phyloP scores from a whole-genome alignment of 352 stramenopile species.

The Globisporangium irregulare region DNA sequence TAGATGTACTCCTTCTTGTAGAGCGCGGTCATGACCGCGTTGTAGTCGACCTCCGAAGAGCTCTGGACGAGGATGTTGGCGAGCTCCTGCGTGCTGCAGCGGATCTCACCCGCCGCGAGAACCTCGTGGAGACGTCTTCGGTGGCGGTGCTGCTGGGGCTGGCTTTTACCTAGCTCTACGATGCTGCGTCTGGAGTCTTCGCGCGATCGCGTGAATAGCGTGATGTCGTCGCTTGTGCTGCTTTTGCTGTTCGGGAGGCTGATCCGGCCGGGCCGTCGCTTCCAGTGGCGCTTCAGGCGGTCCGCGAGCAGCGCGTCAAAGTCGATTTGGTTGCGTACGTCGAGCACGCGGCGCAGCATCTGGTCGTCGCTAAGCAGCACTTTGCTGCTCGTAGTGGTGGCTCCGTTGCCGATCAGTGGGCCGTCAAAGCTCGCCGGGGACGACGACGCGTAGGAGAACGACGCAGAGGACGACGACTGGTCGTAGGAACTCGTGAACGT shows the following conservation, averaged over 20 bases:
- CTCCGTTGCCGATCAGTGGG: background rate
- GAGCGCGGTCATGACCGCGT: background rate
- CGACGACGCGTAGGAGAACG: background rate
- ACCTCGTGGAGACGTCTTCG: background rate
- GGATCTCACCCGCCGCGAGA: background rate
- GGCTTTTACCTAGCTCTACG: background rate
- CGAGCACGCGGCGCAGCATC: background rate
- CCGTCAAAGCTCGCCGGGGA: background rate
- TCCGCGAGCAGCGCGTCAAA: slow-evolving; percentile 3
- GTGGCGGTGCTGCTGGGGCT: background rate
- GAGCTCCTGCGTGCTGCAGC: background rate
- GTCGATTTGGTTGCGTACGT: background rate
- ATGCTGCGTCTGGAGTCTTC: background rate
- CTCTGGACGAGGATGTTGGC: background rate
- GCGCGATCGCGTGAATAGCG: background rate
- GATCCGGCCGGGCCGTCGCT: background rate
- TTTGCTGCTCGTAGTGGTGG: background rate
- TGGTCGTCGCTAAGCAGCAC: slow-evolving; percentile 1
- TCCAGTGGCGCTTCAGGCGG: background rate
- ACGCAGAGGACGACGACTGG: background rate
- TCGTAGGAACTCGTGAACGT: background rate
- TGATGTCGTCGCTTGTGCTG: background rate
- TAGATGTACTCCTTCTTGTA: background rate
- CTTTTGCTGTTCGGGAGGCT: background rate
- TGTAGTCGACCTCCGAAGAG: background rate